Evolutionary conservation across 2,329 filamentous ascomycete species (phyloP).

Genomic region (Didymella glomerata): DNA sequence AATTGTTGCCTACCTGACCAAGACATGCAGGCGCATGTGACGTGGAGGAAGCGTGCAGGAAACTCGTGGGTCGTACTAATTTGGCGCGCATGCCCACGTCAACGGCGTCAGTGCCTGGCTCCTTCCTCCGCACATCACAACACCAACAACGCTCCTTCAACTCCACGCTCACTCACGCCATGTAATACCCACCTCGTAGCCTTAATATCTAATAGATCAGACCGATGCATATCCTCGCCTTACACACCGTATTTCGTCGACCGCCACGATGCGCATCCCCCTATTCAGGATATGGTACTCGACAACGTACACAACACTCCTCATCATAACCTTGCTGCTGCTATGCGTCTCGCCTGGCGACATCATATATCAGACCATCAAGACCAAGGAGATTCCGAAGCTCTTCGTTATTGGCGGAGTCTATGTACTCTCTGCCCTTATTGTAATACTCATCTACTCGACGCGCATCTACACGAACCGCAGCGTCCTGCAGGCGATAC

Average conservation of each 20-base stretch:
- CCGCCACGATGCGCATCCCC: constrained; percentile 56
- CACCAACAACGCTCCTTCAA: constrained; percentile 24
- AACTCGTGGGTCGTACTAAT: constrained; percentile 28
- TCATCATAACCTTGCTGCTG: constrained; percentile 74
- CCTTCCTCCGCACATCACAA: constrained; percentile 24
- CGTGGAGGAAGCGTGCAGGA: constrained; percentile 8
- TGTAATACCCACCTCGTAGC: constrained; percentile 31
- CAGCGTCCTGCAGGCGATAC: constrained; percentile 80
- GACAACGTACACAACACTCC: constrained; percentile 78
- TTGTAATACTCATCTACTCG: constrained; percentile 79
- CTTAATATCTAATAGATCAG: constrained; percentile 38
- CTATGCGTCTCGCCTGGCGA: constrained; percentile 84
- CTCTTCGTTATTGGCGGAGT: constrained; percentile 81
- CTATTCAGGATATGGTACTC: constrained; percentile 84
- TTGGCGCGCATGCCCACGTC: constrained; percentile 25
- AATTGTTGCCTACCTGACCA: neutral
- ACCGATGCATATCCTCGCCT: constrained; percentile 32
- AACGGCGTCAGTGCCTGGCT: constrained; percentile 30
- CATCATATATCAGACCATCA: constrained; percentile 76
- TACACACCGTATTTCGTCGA: constrained; percentile 10
- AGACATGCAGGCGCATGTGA: neutral
- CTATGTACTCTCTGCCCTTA: constrained; percentile 75
- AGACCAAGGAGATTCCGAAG: constrained; percentile 74
- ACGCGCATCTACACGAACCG: constrained; percentile 87
- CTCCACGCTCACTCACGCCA: constrained; percentile 24